A percentile compares a stretch with the other conserved stretches of the same genome.
phyloP scores from a whole-genome alignment of 2,329 filamentous ascomycete genomes.

The Chaetomiaceae sp. region DNA sequence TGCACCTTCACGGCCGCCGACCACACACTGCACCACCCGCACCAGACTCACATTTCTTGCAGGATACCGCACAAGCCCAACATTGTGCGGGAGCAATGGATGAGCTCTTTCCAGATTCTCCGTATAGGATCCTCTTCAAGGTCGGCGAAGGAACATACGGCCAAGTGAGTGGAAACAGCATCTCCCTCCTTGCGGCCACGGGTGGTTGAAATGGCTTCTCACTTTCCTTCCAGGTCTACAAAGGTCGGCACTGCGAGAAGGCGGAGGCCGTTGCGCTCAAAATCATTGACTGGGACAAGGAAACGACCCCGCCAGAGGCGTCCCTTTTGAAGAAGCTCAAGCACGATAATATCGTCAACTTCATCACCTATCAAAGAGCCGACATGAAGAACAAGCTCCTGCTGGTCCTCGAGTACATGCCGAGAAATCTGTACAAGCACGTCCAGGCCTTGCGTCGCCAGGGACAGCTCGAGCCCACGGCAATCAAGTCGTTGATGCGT shows the following conservation, averaged over 20 bases:
- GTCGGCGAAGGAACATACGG: slow-evolving; percentile 98
- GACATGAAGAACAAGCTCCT: slow-evolving; percentile 99
- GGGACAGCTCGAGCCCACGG: slow-evolving; percentile 79
- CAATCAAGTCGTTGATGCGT: slow-evolving; percentile 99
- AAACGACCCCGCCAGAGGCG: slow-evolving; percentile 96
- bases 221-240: slow-evolving; percentile 91
- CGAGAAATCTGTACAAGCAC: slow-evolving; percentile 96
- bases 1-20: too few relatives aligned
- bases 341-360: slow-evolving; percentile 98
- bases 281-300: slow-evolving; percentile 96
- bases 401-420: slow-evolving; percentile 99
- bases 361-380: too few relatives aligned
- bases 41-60: too few relatives aligned
- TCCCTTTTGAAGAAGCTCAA: slow-evolving; percentile 99
- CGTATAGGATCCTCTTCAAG: too few relatives aligned
- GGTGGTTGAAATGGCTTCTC: too few relatives aligned
- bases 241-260: slow-evolving; percentile 94
- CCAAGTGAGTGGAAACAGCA: slow-evolving; percentile 62
- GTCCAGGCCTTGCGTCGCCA: slow-evolving; percentile 93
- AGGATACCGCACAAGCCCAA: too few relatives aligned
- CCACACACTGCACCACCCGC: too few relatives aligned
- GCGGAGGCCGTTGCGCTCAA: slow-evolving; percentile 95
- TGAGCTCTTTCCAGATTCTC: too few relatives aligned
- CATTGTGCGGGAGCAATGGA: too few relatives aligned
- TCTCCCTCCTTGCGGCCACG: slow-evolving; percentile 27